These are phyloP conservation scores for Penicillium sp. DNA, from an alignment of 2,329 filamentous ascomycete species.

Conservation along the genomic window DNA sequence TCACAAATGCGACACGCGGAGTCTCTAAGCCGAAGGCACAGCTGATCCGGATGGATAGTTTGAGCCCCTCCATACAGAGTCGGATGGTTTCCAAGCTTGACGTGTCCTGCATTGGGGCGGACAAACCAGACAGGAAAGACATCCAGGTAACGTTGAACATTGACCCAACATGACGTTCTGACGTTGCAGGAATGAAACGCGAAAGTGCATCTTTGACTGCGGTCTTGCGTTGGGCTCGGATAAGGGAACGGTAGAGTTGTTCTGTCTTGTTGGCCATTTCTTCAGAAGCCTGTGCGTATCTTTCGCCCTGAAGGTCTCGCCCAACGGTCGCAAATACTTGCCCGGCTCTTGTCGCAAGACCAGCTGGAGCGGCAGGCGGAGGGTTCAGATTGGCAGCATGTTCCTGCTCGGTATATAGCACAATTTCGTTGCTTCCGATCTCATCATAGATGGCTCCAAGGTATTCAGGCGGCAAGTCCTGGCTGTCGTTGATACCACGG, in stretches of 20 bases:
- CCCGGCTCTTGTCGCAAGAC: constrained; percentile 76
- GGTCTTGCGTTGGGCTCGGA: constrained; percentile 82
- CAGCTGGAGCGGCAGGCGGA: constrained; percentile 56
- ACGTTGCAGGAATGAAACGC: constrained; percentile 86
- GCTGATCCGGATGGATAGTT: constrained; percentile 85
- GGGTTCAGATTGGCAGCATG: constrained; percentile 76
- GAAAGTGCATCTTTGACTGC: constrained; percentile 63
- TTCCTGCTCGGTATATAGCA: constrained; percentile 86
- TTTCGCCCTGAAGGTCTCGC: constrained; percentile 85
- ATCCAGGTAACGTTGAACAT: constrained; percentile 99
- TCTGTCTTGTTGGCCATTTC: constrained; percentile 79
- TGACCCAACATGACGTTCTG: constrained; percentile 88
- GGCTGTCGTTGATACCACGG: constrained; percentile 93
- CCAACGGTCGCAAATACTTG: constrained; percentile 89
- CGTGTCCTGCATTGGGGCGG: constrained; percentile 86
- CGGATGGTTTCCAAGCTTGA: constrained; percentile 90
- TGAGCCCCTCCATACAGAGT: constrained; percentile 91
- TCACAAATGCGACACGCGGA: constrained; percentile 91
- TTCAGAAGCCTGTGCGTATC: constrained; percentile 90
- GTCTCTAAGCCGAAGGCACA: constrained; percentile 91
- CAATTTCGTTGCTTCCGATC: constrained; percentile 86
- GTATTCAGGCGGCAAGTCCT: constrained; percentile 90
- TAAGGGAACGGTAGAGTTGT: constrained; percentile 88
- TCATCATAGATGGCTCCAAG: constrained; percentile 86
- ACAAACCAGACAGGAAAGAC: constrained; percentile 94